Evolutionary conservation across 2,329 filamentous ascomycete species (phyloP), one percentile per base, ranked within the genome.

Genomic region (Calonectria naviculata): DNA sequence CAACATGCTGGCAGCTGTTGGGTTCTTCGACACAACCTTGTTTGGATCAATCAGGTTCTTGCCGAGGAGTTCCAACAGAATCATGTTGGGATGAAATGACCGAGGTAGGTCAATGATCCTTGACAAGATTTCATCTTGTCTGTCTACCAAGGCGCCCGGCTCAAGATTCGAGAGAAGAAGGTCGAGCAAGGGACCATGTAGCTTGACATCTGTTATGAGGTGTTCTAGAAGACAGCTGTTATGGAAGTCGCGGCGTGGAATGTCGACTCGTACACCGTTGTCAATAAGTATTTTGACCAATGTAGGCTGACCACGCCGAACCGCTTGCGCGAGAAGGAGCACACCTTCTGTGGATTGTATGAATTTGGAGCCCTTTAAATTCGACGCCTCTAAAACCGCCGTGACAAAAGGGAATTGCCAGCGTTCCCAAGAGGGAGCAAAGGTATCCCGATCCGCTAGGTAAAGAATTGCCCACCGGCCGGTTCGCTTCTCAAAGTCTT

Each of bases 41-140:
- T 78, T 75, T 2, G 73, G 67, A 8, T 78, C 70, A 31, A 78
- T 71, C 13, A 70, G 19, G 1, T 72, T 71, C 10, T 64, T 56
- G 5, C 60, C 34, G n/a, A 78, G 52, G 1, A 78, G 26, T 4
- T 63, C 52, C 4, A 29, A 41, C 6, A 78, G 15, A 4, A 77
- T 19, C 2, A 52, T 44, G 21, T 52, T 46, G 1, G 76, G 65
- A 4, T 71, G 41, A 2, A 26, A 3, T 5, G 71, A 58, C 4
- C 67, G 29, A 3, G 52, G 13, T 5, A 74, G 24, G 1, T 71
- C 42, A 4, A 74, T n/a, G 1, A 74, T 61, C 9, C 46, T 34
- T 1, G 66, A 36, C 28, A 78, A 70, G 4, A 75, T 73, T 6
- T 71, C 54, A 9, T 66, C 28, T 28, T 78, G 76, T 7, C 71